A percentile compares a stretch with the other conserved stretches of the same genome.
Evolutionary conservation across 257 asterid species (phyloP).

Genomic region (Plectranthus barbatus): DNA sequence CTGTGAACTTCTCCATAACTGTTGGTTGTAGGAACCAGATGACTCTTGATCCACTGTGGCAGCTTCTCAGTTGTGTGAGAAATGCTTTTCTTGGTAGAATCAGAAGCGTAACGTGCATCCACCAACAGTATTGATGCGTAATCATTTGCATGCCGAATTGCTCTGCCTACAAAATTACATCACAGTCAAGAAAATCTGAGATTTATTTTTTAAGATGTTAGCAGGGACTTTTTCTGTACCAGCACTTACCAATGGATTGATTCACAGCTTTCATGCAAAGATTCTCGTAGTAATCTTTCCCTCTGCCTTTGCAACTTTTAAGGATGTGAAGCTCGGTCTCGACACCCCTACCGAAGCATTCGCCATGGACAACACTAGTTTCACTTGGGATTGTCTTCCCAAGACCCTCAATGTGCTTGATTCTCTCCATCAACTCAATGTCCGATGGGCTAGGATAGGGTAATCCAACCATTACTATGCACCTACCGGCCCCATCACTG

Average conservation of each 20-base stretch:
- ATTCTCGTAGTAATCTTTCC: slow-evolving; percentile 88
- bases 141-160: slow-evolving; percentile 80
- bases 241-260: slow-evolving; percentile 78
- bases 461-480: slow-evolving; percentile 94
- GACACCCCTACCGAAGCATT: slow-evolving; percentile 35
- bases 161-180: slow-evolving; percentile 59
- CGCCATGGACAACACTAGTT: slow-evolving; percentile 17
- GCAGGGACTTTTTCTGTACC: background rate
- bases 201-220: too few species aligned
- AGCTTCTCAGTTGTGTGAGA: slow-evolving; percentile 67
- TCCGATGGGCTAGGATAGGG: slow-evolving; percentile 96
- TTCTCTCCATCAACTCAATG: slow-evolving; percentile 82
- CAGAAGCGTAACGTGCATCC: slow-evolving; percentile 74
- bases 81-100: slow-evolving; percentile 39
- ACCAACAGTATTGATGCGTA: slow-evolving; percentile 86
- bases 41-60: slow-evolving; percentile 76
- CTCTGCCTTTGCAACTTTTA: slow-evolving; percentile 72
- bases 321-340: slow-evolving; percentile 63
- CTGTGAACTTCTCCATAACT: slow-evolving; percentile 79
- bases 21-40: slow-evolving; percentile 38
- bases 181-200: background rate
- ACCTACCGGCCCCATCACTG: slow-evolving; percentile 87
- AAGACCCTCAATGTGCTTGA: slow-evolving; percentile 82
- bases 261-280: slow-evolving; percentile 98
- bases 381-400: slow-evolving; percentile 21